Evolutionary conservation across 495 filamentous ascomycete species (phyloP), one percentile per base, ranked within the genome.

Genomic region (Aspergillus kassunensis): DNA sequence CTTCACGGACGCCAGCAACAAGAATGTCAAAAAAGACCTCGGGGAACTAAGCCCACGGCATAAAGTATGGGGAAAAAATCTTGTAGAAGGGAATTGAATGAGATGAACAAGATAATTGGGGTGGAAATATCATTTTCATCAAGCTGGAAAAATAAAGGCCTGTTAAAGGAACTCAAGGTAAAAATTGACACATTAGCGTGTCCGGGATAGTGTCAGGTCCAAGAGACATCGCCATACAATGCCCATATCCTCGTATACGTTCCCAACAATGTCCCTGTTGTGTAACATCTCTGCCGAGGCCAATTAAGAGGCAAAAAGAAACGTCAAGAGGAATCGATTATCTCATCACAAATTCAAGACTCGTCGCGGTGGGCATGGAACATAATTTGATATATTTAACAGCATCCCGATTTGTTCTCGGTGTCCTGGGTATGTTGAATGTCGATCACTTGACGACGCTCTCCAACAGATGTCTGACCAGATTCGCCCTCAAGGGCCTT

Each of bases 401-500:
- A 98, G 79, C 93, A 98, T 68, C 89, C 87, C 61, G 83, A 81
- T 75, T 92, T 89, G 61, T 81, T 78, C 61, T 89, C 80, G 58
- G 81, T 75, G 63, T 93, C 88, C 53, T 85, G 79, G 25, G 88
- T 79, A 64, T 89, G 85, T 80, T 82, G 90, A 66, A 97, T 83
- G 57, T 89, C 82, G 64, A 97, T 83, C 51, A 77, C 70, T 20
- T 83, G 85, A 53, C 87, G 85, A 62, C 86, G 86, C 62, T 82
- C 77, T 48, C 80, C 81, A 56, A 90, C 81, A 51, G 85, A 86
- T 60, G 86, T 84, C 62, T 86, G 85, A 57, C 82, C 76, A 36
- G 82, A 75, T 47, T 93, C 92, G 53, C 83, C 84, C 63, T 97
- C 93, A 49, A 97, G 81, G 52, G 89, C 89, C 81, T 99, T 99